phyloP scores from a whole-genome alignment of 2,329 filamentous ascomycete genomes.

The Calonectria honghensis region DNA sequence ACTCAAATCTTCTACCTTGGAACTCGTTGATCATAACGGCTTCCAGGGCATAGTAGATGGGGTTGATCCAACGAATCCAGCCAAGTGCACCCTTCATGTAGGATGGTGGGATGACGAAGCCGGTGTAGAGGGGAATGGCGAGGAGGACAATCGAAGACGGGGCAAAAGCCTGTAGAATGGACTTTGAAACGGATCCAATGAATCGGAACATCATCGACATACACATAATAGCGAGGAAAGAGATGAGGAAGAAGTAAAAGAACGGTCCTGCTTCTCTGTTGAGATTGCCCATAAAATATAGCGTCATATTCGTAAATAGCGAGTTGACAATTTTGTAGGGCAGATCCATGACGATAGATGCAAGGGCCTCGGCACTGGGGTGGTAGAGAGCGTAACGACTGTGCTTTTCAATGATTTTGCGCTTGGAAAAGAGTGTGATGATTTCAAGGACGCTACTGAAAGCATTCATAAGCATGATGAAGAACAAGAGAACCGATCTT shows the following conservation, averaged over 20 bases:
- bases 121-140: slow-evolving; percentile 67
- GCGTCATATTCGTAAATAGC: slow-evolving; percentile 62
- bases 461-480: slow-evolving; percentile 46
- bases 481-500: slow-evolving; percentile 39
- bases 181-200: slow-evolving; percentile 48
- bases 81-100: slow-evolving; percentile 12
- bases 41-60: slow-evolving; percentile 7
- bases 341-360: slow-evolving; percentile 42
- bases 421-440: slow-evolving; percentile 52
- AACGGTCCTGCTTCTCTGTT: slow-evolving; percentile 72
- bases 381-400: slow-evolving; percentile 58
- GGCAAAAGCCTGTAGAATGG: slow-evolving; percentile 48
- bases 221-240: slow-evolving; percentile 73
- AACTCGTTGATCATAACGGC: slow-evolving; percentile 20
- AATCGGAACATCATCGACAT: slow-evolving; percentile 78
- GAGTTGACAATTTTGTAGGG: slow-evolving; percentile 46
- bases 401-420: slow-evolving; percentile 58
- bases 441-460: slow-evolving; percentile 47
- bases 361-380: slow-evolving; percentile 51
- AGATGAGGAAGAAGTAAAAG: slow-evolving; percentile 67
- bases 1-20: slow-evolving; percentile 4
- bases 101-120: background rate
- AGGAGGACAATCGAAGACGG: slow-evolving; percentile 49
- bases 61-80: slow-evolving; percentile 14
- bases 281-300: slow-evolving; percentile 82